Evolutionary conservation across 768 basidiomycete species (phyloP).

Genomic region (Pulveroboletus sp.): DNA sequence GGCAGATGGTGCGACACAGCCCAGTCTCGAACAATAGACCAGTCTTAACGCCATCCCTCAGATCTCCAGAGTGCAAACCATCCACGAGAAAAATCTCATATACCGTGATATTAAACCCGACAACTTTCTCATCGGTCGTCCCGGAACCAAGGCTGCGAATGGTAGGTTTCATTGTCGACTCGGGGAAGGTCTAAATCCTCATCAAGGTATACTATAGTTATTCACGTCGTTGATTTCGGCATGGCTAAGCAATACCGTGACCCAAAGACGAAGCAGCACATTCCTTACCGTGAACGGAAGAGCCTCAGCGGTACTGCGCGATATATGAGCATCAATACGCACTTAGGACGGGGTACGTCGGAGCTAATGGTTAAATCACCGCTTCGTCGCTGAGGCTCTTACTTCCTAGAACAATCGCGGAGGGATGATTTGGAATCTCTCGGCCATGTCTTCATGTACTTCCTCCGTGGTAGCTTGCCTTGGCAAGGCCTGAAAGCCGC

Average conservation of each 20-base stretch:
- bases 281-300: slow-evolving; percentile 98
- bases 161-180: slow-evolving; percentile 35
- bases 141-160: slow-evolving; percentile 86
- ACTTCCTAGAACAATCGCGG: slow-evolving; percentile 70
- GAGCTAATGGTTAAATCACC: background rate
- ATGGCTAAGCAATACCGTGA: slow-evolving; percentile 99
- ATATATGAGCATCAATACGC: slow-evolving; percentile 99
- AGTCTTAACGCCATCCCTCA: slow-evolving; percentile 29
- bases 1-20: slow-evolving; percentile 75
- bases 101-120: slow-evolving; percentile 99
- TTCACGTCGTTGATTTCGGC: slow-evolving; percentile 97
- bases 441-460: slow-evolving; percentile 99
- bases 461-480: slow-evolving; percentile 90
- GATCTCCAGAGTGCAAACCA: slow-evolving; percentile 94
- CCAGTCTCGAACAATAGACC: background rate
- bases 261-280: slow-evolving; percentile 98
- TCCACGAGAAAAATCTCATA: slow-evolving; percentile 99
- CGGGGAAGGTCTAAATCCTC: background rate
- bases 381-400: slow-evolving; percentile 4
- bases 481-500: slow-evolving; percentile 99
- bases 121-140: slow-evolving; percentile 95
- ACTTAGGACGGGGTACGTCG: slow-evolving; percentile 83
- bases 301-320: slow-evolving; percentile 95
- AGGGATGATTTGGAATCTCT: slow-evolving; percentile 98
- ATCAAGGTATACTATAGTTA: slow-evolving; percentile 40